Evolutionary conservation across 2,329 filamentous ascomycete species (phyloP), one percentile per base, ranked within the genome.

Genomic region (Colletotrichum graminicola): DNA sequence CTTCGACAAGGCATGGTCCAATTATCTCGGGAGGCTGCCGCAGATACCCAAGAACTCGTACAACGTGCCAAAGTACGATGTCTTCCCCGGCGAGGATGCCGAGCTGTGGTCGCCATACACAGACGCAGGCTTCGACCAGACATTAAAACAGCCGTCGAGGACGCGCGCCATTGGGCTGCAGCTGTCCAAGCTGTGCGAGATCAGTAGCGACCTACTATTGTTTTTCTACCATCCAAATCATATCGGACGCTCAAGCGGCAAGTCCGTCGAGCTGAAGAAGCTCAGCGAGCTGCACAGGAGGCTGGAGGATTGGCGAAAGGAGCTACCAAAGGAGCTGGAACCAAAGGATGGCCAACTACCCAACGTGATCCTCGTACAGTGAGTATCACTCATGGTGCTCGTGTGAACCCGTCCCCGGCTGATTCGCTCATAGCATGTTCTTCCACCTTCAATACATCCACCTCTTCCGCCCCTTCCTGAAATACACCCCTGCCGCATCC

Each of bases 1-100:
- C n/a, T 97, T 98, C 79, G 96, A 99, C 84, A 98, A 98, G 86
- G 97, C 94, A 80, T 98, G 95, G 95, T 97, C 95, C 61, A 98
- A 98, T 79, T 98, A 98, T 76, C 88, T 98, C 34, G 95, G 96
- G 59, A 92, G 96, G 54, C 86, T 98, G 73, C 95, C 96, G 14
- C 95, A 98, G 80, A 84, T 98, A 14, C 92, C 94, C 0, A 91
- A 90, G 52, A 90, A 90, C 39, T 93, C 93, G 10, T 93, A 94
- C 76, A 97, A 92, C 43, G 93, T 94, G 1, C 92, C 94, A 34
- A 97, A 95, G 79, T 93, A 94, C 74, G 95, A 98, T 71, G 94
- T 98, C 14, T 96, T 97, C 75, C 94, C 94, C 0, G 88, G 90
- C 62, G 96, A 98, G 79, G 96, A 99, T 76, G 88, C 93, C 3